phyloP scores from a whole-genome alignment of 2,329 filamentous ascomycete species.

The Pestalotiopsis sp. region DNA sequence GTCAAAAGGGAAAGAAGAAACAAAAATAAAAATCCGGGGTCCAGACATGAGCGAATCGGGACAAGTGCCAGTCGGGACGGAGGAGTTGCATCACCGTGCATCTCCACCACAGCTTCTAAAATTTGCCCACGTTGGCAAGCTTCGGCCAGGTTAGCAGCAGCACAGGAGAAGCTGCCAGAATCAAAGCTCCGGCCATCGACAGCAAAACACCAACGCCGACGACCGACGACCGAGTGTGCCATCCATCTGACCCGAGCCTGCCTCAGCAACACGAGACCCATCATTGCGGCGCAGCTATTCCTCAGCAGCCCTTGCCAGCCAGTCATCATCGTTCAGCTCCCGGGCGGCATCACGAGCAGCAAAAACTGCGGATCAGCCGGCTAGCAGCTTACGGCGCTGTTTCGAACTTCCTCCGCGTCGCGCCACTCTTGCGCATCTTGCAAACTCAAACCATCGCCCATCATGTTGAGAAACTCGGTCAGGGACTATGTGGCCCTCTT shows the following conservation, averaged over 20 bases:
- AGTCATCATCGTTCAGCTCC: background rate
- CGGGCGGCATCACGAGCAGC: background rate
- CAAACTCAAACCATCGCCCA: background rate
- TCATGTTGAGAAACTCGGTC: slow-evolving; percentile 2
- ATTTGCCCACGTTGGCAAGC: background rate
- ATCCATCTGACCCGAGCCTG: background rate
- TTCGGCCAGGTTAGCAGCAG: background rate
- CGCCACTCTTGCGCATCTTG: background rate
- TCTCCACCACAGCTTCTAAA: slow-evolving; percentile 9
- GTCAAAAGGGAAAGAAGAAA: no score
- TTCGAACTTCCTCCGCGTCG: background rate
- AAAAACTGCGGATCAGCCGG: background rate
- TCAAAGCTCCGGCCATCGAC: background rate
- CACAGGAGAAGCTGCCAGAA: background rate
- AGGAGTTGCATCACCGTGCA: slow-evolving; percentile 11
- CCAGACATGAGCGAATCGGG: background rate
- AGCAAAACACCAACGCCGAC: background rate
- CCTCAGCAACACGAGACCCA: background rate
- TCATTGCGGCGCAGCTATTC: background rate
- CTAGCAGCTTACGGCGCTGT: background rate
- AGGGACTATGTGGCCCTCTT: slow-evolving; percentile 8
- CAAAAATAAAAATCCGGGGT: background rate
- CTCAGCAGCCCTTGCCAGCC: background rate
- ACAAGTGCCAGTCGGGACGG: slow-evolving; percentile 7
- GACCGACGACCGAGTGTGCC: background rate